Conservation (phyloP, 257 asterid species). For the Nicotiana obtusifolia region DNA sequence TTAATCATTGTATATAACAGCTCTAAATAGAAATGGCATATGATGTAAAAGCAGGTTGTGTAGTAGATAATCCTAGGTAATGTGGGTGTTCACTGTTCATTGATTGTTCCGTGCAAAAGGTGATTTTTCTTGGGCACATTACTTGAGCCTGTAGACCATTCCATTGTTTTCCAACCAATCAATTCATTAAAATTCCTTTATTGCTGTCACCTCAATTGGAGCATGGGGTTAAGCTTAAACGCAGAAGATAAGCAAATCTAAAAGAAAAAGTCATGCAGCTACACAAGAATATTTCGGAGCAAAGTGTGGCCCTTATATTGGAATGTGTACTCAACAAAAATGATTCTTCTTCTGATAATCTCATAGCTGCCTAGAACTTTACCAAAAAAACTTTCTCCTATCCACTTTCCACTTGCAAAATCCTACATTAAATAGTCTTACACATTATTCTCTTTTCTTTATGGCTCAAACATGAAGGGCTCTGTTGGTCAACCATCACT, state of each 20-base stretch:
- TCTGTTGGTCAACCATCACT: background rate
- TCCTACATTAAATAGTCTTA: background rate
- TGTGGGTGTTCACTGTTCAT: conserved; percentile 6
- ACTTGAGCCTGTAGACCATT: background rate
- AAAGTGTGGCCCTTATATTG: background rate
- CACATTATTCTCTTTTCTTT: background rate
- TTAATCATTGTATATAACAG: background rate
- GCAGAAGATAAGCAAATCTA: background rate
- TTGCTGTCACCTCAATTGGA: background rate
- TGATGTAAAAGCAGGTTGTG: background rate
- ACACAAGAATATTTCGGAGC: background rate
- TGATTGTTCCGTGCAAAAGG: background rate
- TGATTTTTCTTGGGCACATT: background rate
- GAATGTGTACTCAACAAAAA: background rate
- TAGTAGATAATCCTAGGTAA: background rate
- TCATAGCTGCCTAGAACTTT: background rate
- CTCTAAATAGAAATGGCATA: background rate
- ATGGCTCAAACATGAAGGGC: background rate
- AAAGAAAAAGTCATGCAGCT: background rate
- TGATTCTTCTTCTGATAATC: background rate
- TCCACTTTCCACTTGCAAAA: background rate
- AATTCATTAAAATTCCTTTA: background rate
- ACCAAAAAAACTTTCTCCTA: background rate
- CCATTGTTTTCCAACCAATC: background rate
- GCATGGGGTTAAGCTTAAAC: background rate